Base-by-base conservation (phyloP, 805 yeast species). In the Ogataea wickerhamii region DNA sequence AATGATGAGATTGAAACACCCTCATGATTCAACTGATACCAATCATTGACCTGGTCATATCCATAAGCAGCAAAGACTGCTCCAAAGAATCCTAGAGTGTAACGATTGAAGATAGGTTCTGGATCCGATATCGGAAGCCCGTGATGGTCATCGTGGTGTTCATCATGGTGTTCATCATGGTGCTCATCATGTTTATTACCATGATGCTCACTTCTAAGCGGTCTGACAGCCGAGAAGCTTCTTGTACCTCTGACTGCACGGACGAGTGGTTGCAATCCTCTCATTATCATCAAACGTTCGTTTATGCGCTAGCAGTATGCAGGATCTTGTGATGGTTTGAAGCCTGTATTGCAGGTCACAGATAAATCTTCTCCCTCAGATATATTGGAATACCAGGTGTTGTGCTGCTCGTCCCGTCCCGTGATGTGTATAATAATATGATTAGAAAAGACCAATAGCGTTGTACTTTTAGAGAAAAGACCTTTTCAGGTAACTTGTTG, bases 31-130 rank as follows among this genome's bases (percentile, higher is more conserved):
- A 63, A 66, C 52, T 71, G 69, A 41, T 73, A 77, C 36, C 69
- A 64, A 51, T 70, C 73, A 52, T 78, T 74, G 37, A 62, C 63
- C 51, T 68, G 64, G 53, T 69, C 62, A 49, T 70, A 70, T 51
- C 75, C 71, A 49, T 65, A 66, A 16, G 71, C 61, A 3, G 49
- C 45, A 6, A 45, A 34, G 1, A 49, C 41, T n/a, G 49, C 36
- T 13, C 43, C 47, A 11, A 45, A 40, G 18, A 51, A 46, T 6
- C 48, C 45, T 6, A 51, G 38, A 2, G 63, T 54, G 30, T 47
- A 40, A 20, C 32, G 45, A 41, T 60, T 55, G 34, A 60, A 11
- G n/a, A 61, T 49, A 2, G 56, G 41, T 38, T 57, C 62, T n/a
- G 53, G 45, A 30, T 56, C 61, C 3, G 56, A 50, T 8, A 56